These are phyloP conservation scores for Strobilomyces dryophilus DNA, from an alignment of 768 basidiomycete species.

Conservation along the genomic window DNA sequence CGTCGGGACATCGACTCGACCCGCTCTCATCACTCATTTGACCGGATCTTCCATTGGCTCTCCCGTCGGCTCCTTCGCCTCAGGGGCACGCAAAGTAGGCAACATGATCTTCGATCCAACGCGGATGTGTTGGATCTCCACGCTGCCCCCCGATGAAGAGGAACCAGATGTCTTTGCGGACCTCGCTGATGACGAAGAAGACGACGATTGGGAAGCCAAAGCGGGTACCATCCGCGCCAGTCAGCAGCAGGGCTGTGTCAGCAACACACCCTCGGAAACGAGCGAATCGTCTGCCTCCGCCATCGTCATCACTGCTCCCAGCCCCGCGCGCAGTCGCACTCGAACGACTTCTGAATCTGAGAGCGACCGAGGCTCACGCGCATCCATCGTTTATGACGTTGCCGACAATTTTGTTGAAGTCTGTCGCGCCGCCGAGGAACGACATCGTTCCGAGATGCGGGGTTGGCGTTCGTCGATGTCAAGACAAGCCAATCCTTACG, in stretches of 20 bases:
- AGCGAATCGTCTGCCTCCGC: constrained; percentile 24
- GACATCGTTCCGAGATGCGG: constrained; percentile 80
- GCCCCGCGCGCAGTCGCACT: constrained; percentile 59
- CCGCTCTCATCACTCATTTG: constrained; percentile 92
- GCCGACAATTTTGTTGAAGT: constrained; percentile 69
- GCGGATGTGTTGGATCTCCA: constrained; percentile 94
- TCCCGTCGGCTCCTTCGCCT: constrained; percentile 66
- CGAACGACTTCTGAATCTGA: constrained; percentile 71
- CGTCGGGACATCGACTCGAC: constrained; percentile 79
- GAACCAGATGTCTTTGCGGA: constrained; percentile 96
- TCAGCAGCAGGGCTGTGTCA: constrained; percentile 37
- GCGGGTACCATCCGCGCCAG: constrained; percentile 77
- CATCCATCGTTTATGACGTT: constrained; percentile 73
- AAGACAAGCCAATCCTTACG: constrained; percentile 20
- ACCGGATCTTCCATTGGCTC: constrained; percentile 85
- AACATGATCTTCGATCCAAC: constrained; percentile 97
- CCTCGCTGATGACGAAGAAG: constrained; percentile 86
- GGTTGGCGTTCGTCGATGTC: constrained; percentile 53
- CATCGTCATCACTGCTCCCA: constrained; percentile 42
- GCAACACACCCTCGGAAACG: constrained; percentile 25
- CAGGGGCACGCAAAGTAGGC: constrained; percentile 86
- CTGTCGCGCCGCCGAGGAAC: constrained; percentile 74
- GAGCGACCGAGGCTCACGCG: constrained; percentile 71
- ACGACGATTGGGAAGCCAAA: constrained; percentile 64
- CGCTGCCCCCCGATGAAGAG: constrained; percentile 80